Base-by-base conservation (phyloP, 2,329 filamentous ascomycete species). In the Keithomyces neogunnii region DNA sequence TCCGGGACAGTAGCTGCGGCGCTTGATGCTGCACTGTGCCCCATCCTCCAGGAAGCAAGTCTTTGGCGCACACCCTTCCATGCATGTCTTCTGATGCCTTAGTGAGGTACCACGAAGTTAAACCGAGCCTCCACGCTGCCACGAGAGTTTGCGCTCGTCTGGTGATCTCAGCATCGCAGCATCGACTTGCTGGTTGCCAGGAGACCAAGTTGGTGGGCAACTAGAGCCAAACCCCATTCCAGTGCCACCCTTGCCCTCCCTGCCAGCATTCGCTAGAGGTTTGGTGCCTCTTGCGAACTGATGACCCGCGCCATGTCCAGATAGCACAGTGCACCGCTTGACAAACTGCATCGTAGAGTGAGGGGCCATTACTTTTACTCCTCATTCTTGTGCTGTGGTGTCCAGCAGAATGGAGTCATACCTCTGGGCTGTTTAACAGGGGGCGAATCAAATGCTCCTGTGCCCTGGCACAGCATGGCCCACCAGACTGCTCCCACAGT, bases 61-160 rank as follows among this genome's bases (percentile, higher is more conserved):
- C 13, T 26, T 36, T 46, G 5, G 30, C 30, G 43, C 7, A 31
- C 43, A 11, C 19, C 19, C 19, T 19, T 30, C 8, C 32, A 29
- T 47, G 45, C 45, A 26, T 36, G 30, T n/a, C 19, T 36, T 47
- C 32, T 32, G 45, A 36, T 26, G 46, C 46, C 28, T 40, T 39
- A 39, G 46, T 40, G 46, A 48, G 46, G 46, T 48, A 39, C 46
- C 46, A 39, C 26, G 33, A 19, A 30, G 46, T 35, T 48, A 48
- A 47, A 47, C 36, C 8, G 19, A 40, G 33, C 32, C 10, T 30
- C 35, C 19, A 5, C 7, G 36, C 32, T 29, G 28, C 31, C 19
- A 36, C 45, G 39, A 42, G 39, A 42, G 39, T 13, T 42, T 42
- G 39, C n/a, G 5, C 11, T 42, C n/a, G n/a, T 35, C 33, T 35